Evolutionary conservation across 2,329 filamentous ascomycete species (phyloP).

Genomic region (Harringtonia lauricola): DNA sequence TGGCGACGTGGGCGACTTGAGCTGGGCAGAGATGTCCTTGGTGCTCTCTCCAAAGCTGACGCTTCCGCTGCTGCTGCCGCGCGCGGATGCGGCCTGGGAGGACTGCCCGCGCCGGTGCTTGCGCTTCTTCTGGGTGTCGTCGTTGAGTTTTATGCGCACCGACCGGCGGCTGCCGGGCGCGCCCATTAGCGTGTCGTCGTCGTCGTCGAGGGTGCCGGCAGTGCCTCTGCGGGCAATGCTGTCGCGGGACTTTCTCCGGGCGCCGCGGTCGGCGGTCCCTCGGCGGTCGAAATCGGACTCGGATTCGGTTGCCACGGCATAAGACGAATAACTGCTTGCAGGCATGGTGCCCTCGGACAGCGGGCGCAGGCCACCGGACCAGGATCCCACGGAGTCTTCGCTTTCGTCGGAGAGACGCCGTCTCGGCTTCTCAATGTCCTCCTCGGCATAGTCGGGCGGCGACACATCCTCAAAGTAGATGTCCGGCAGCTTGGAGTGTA

Average conservation of each 20-base stretch:
- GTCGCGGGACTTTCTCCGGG: neutral
- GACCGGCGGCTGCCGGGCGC: constrained; percentile 59
- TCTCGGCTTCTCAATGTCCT: too few relatives aligned
- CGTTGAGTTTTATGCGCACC: constrained; percentile 83
- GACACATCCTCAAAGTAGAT: neutral
- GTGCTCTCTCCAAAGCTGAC: constrained; percentile 18
- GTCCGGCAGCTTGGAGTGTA: neutral
- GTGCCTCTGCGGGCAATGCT: neutral
- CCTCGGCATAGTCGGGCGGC: too few relatives aligned
- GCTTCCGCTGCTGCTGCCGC: neutral
- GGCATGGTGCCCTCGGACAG: constrained; percentile 33
- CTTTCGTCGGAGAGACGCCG: neutral
- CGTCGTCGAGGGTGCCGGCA: constrained; percentile 11
- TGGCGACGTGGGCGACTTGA: constrained; percentile 91
- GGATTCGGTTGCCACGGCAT: constrained; percentile 59
- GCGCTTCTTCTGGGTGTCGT: constrained; percentile 62
- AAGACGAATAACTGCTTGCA: constrained; percentile 28
- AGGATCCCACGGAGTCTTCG: constrained; percentile 3
- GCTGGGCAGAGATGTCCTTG: constrained; percentile 59
- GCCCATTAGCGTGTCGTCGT: constrained; percentile 46
- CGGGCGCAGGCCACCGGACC: constrained; percentile 6
- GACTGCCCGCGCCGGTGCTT: constrained; percentile 54
- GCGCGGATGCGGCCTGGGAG: constrained; percentile 21
- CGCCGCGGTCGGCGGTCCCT: constrained; percentile 8
- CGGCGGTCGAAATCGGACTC: constrained; percentile 45